These are phyloP conservation scores for Gnomoniopsis sp. DNA, from an alignment of 2,329 filamentous ascomycete species.

Conservation along the genomic window DNA sequence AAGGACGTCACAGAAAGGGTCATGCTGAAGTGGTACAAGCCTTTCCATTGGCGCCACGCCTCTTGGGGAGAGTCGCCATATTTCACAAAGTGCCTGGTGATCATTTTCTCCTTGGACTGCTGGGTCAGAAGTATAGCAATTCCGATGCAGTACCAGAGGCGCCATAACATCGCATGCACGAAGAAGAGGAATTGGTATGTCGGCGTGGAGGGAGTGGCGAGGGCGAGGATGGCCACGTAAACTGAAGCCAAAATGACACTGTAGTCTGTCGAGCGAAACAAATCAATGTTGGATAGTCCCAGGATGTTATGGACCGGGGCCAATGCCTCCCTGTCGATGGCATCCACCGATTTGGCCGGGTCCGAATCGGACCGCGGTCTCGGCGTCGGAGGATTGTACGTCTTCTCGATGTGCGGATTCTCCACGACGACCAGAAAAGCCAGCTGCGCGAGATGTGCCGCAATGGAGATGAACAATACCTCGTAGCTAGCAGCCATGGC, in stretches of 20 bases:
- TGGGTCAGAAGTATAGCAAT: slow-evolving; percentile 79
- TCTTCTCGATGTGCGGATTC: slow-evolving; percentile 97
- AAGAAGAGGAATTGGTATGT: slow-evolving; percentile 77
- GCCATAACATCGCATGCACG: slow-evolving; percentile 75
- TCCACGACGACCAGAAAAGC: slow-evolving; percentile 88
- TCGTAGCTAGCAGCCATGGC: slow-evolving; percentile 98
- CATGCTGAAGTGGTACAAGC: slow-evolving; percentile 89
- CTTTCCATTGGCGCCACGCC: slow-evolving; percentile 98
- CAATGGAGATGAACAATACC: slow-evolving; percentile 92
- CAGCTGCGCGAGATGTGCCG: slow-evolving; percentile 92
- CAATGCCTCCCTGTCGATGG: slow-evolving; percentile 36
- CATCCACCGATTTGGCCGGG: slow-evolving; percentile 23
- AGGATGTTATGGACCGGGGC: slow-evolving; percentile 77
- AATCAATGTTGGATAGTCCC: slow-evolving; percentile 78
- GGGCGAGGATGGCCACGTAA: slow-evolving; percentile 70
- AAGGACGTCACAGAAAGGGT: slow-evolving; percentile 87
- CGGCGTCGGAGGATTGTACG: slow-evolving; percentile 85
- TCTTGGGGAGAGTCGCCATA: slow-evolving; percentile 87
- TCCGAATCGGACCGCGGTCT: slow-evolving; percentile 48
- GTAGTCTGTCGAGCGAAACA: slow-evolving; percentile 83
- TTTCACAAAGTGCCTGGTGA: slow-evolving; percentile 97
- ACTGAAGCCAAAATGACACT: slow-evolving; percentile 72
- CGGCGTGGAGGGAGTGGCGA: slow-evolving; percentile 73
- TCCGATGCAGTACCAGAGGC: slow-evolving; percentile 87
- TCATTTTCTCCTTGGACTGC: slow-evolving; percentile 88